A percentile compares a stretch with the other conserved stretches of the same genome.
Conservation (phyloP, 2,329 filamentous ascomycete species). For the Fusarium penzigii region DNA sequence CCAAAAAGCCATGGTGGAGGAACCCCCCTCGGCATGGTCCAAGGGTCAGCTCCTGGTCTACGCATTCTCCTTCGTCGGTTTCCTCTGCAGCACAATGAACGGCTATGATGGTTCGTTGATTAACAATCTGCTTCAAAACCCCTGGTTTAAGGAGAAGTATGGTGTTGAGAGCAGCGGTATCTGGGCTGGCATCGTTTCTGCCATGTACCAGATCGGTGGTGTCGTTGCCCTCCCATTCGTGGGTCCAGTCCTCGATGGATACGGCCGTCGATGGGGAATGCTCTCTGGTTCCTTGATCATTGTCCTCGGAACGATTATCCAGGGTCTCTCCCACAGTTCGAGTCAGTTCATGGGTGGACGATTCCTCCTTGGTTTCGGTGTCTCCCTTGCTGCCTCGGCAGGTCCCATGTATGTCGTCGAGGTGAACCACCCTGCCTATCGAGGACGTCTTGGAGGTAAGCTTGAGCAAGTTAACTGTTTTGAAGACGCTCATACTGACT, state of each 20-base stretch:
- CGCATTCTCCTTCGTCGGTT: constrained; percentile 46
- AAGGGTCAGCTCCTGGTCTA: constrained; percentile 43
- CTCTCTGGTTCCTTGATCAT: constrained; percentile 42
- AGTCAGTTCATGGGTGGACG: constrained; percentile 56
- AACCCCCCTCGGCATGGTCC: constrained; percentile 47
- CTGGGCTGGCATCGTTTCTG: constrained; percentile 50
- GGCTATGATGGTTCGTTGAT: constrained; percentile 54
- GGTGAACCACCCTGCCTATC: constrained; percentile 47
- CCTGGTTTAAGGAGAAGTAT: constrained; percentile 42
- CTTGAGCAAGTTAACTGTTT: background rate
- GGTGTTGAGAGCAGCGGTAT: constrained; percentile 44
- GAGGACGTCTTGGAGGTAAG: constrained; percentile 42
- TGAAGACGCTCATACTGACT: background rate
- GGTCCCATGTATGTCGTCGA: constrained; percentile 50
- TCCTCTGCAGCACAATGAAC: constrained; percentile 54
- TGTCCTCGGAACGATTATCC: constrained; percentile 47
- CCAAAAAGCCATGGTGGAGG: constrained; percentile 55
- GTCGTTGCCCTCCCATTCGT: constrained; percentile 47
- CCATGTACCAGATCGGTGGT: constrained; percentile 55
- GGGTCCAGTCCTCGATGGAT: constrained; percentile 48
- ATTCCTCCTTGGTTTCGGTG: constrained; percentile 58
- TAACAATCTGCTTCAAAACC: constrained; percentile 48
- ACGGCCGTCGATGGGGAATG: constrained; percentile 43
- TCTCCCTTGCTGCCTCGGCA: constrained; percentile 46
- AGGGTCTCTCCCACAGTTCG: constrained; percentile 40